Evolutionary conservation across 306 rosid genomes (phyloP), one percentile per base, ranked within the genome.

Genomic region (Crotalaria pallida): DNA sequence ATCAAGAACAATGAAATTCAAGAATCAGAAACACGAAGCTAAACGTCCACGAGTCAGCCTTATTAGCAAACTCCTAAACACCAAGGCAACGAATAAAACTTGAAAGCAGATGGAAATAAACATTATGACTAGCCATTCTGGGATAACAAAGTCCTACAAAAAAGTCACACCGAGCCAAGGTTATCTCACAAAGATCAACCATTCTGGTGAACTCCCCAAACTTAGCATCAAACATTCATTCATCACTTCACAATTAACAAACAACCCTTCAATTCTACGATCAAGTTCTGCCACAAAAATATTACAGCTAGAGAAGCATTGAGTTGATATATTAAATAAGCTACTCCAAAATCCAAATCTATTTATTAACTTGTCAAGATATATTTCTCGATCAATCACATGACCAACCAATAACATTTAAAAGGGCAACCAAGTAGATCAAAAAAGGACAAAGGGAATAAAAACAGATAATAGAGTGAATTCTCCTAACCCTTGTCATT

Each of bases 381-480:
- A n/a, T 5, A 5, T 31, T 31, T 5, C 7, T 31, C 9, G 6
- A 31, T 31, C 36, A 31, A 31, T 5, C 36, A 31, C 36, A 31
- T 31, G 36, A 31, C 8, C 36, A 31, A 31, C 36, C 36, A 31
- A 8, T 31, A 31, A 31, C 8, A 6, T 31, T 31, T 5, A 6
- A 31, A 31, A 78, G 58, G 67, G 52, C 50, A 52, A 63, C 26
- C 50, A 45, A 59, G 50, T 61, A 79, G 70, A 82, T 75, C 65
- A 69, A 60, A 73, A 74, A 5, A 47, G 67, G 67, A 26, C 16
- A 72, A 48, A 72, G 60, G 1, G 5, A 72, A 59, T 36, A 58
- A 58, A 27, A 59, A 15, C 78, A 16, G n/a, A n/a, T 15, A 34
- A 65, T 3, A 26, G 59, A 47, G 72, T 18, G n/a, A 71, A 44